Percentiles rank a stretch among this genome's conserved stretches.
phyloP scores from a whole-genome alignment of 768 basidiomycete species.

The Rhizopogon salebrosus region DNA sequence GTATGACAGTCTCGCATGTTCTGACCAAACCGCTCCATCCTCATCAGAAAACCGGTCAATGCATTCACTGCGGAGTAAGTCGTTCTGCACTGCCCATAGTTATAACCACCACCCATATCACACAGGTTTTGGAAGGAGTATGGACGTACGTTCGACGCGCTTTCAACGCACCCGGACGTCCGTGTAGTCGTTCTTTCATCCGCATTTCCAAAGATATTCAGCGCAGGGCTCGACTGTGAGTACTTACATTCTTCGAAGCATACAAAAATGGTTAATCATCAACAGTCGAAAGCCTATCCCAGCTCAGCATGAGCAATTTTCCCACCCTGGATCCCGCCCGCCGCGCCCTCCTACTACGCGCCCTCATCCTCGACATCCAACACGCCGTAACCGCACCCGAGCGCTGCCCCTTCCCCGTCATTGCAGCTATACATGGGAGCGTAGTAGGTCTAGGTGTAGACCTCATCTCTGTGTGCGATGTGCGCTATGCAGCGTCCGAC shows the following conservation, averaged over 20 bases:
- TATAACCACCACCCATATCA: neutral
- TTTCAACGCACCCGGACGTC: slow-evolving; percentile 41
- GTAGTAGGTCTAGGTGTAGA: slow-evolving; percentile 78
- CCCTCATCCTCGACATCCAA: slow-evolving; percentile 60
- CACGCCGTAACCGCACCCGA: slow-evolving; percentile 62
- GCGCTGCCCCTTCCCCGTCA: slow-evolving; percentile 71
- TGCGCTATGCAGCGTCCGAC: slow-evolving; percentile 66
- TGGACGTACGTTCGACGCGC: slow-evolving; percentile 50
- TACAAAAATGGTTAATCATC: neutral
- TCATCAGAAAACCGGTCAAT: slow-evolving; percentile 56
- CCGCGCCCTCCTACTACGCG: slow-evolving; percentile 41
- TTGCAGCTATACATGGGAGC: slow-evolving; percentile 74
- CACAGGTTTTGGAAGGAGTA: slow-evolving; percentile 72
- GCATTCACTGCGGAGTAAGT: slow-evolving; percentile 51
- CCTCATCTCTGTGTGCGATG: slow-evolving; percentile 63
- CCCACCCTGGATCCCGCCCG: slow-evolving; percentile 48
- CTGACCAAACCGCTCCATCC: neutral
- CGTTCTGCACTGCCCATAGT: neutral
- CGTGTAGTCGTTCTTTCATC: slow-evolving; percentile 74
- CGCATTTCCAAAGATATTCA: slow-evolving; percentile 64
- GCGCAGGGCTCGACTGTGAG: slow-evolving; percentile 79
- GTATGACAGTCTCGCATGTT: neutral
- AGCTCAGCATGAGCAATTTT: neutral
- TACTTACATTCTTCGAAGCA: neutral
- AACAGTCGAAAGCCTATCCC: slow-evolving; percentile 23